A percentile compares a stretch with the other conserved stretches of the same genome.
Evolutionary conservation across 305 asterid species (phyloP).

Genomic region (Solanum chacoense): DNA sequence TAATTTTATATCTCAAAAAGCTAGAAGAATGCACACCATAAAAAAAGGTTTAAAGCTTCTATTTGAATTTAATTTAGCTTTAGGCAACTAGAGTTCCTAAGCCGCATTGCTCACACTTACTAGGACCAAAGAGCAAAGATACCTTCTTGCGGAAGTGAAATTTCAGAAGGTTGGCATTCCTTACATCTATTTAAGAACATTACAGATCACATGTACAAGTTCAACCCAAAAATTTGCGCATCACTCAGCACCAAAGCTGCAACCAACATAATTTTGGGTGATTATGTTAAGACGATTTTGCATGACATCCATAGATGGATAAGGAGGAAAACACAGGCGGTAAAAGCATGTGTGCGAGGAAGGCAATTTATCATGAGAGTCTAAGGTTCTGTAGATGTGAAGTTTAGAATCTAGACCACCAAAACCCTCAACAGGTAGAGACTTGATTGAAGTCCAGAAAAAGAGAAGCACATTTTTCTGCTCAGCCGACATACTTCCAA

Average conservation of each 20-base stretch:
- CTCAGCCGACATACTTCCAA: conserved; percentile 39
- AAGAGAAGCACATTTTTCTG: conserved; percentile 25
- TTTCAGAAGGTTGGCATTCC: not conserved
- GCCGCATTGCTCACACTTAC: not conserved
- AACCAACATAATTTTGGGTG: not conserved
- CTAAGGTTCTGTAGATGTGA: conserved; percentile 35
- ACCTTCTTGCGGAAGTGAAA: not conserved
- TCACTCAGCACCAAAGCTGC: not conserved
- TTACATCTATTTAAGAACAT: not conserved
- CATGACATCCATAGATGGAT: conserved; percentile 28
- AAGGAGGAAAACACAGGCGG: conserved; percentile 65
- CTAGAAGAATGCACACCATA: not conserved
- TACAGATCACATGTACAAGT: not conserved
- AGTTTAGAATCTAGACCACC: conserved; percentile 66
- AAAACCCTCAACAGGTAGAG: conserved; percentile 74
- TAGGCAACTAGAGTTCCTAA: not conserved
- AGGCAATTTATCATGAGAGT: conserved; percentile 55
- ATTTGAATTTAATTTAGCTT: not conserved
- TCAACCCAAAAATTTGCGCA: not conserved
- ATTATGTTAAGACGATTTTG: conserved; percentile 39
- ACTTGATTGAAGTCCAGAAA: conserved; percentile 86
- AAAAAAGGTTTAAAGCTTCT: no score
- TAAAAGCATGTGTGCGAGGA: conserved; percentile 82
- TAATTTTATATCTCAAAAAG: not conserved
- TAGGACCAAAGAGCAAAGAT: not conserved